Conservation (phyloP, 345 rosid genomes). For the Nasturtium officinale region DNA sequence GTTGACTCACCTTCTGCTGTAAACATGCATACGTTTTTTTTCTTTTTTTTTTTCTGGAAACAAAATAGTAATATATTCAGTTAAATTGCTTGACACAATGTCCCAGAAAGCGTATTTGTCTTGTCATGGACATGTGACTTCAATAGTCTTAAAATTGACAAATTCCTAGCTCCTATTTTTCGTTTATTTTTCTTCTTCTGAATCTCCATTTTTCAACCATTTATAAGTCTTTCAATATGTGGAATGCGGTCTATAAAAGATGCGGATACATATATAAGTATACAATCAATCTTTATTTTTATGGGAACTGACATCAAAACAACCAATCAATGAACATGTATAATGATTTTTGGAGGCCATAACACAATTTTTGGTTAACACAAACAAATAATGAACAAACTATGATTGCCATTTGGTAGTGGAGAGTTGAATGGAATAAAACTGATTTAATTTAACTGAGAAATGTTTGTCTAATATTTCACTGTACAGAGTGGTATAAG, state of each 20-base stretch:
- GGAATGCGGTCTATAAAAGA: neutral
- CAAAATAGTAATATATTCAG: no score
- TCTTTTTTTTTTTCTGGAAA: no score
- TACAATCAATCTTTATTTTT: neutral
- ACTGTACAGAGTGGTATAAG: no score
- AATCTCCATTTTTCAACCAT: neutral
- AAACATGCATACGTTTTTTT: conserved; percentile 7
- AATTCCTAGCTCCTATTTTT: neutral
- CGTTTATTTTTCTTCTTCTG: neutral
- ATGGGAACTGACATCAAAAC: neutral
- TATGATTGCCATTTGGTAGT: no score
- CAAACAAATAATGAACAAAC: no score
- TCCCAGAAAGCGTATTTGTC: conserved; percentile 34
- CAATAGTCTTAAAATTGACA: neutral
- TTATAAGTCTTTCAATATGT: neutral
- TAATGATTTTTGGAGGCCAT: no score
- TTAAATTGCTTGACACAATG: conserved; percentile 11
- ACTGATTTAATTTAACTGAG: no score
- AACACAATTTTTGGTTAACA: no score
- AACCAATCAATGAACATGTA: neutral
- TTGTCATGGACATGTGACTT: conserved; percentile 44
- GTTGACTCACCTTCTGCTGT: conserved; percentile 23
- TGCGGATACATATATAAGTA: neutral
- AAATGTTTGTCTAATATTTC: no score
- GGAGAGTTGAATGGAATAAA: no score